Evolutionary conservation across 2,329 filamentous ascomycete genomes (phyloP).

Genomic region (Colletotrichum endophyticum): DNA sequence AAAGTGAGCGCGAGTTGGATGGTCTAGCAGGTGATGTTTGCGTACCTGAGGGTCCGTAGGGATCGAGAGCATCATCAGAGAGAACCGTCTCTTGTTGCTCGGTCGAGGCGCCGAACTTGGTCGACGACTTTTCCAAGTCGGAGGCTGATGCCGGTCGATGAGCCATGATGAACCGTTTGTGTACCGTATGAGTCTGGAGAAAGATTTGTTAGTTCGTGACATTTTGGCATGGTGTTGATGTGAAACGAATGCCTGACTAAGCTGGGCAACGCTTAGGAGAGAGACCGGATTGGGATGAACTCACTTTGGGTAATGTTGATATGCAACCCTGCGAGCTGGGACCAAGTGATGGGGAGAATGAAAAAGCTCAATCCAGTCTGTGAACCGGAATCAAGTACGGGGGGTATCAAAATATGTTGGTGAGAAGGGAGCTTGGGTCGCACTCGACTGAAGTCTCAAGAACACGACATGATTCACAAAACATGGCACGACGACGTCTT

Average conservation of each 20-base stretch:
- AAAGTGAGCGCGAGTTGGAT: background rate
- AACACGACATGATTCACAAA: background rate
- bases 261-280: background rate
- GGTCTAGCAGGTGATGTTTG: too few species aligned
- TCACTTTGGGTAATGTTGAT: background rate
- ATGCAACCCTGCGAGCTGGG: background rate
- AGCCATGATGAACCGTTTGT: background rate
- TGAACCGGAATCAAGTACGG: background rate
- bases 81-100: conserved; percentile 26
- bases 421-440: background rate
- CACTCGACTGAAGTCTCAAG: background rate
- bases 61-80: conserved; percentile 22
- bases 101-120: conserved; percentile 16
- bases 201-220: background rate
- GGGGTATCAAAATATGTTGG: background rate
- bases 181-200: background rate
- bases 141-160: conserved; percentile 20
- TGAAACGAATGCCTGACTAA: conserved; percentile 5
- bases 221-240: background rate
- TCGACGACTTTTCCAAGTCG: conserved; percentile 20
- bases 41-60: conserved; percentile 28
- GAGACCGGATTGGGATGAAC: background rate
- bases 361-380: background rate
- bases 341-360: background rate
- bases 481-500: conserved; percentile 6